A percentile compares a stretch with the other conserved stretches of the same genome.
Evolutionary conservation across 192 early-diverging fungal species (phyloP).

Genomic region (Chytriomyces sp.): DNA sequence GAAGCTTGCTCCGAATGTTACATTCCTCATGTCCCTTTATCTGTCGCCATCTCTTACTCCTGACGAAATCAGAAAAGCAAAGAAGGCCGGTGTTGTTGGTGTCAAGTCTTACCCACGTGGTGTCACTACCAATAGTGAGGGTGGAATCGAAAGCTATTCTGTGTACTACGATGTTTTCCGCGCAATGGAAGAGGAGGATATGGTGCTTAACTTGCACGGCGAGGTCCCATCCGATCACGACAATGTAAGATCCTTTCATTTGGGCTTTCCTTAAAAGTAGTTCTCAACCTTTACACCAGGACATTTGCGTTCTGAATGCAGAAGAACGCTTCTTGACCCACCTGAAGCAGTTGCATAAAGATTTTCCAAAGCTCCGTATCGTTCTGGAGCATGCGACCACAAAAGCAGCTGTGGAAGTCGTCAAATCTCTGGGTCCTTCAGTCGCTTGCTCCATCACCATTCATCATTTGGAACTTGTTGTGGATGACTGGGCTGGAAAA

Average conservation of each 20-base stretch:
- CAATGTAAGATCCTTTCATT: slow-evolving; percentile 50
- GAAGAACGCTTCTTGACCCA: slow-evolving; percentile 91
- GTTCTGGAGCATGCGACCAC: slow-evolving; percentile 98
- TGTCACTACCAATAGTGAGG: slow-evolving; percentile 97
- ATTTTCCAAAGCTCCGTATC: slow-evolving; percentile 92
- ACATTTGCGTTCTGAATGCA: slow-evolving; percentile 94
- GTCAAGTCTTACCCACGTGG: slow-evolving; percentile 35
- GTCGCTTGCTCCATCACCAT: slow-evolving; percentile 95
- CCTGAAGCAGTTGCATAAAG: slow-evolving; percentile 80
- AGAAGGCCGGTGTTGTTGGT: slow-evolving; percentile 80
- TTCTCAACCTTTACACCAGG: slow-evolving; percentile 43
- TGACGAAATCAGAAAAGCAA: slow-evolving; percentile 86
- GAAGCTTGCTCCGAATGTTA: slow-evolving; percentile 80
- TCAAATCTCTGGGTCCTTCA: slow-evolving; percentile 88
- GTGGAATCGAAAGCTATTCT: slow-evolving; percentile 89
- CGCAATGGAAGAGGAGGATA: slow-evolving; percentile 91
- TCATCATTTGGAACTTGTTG: slow-evolving; percentile 87
- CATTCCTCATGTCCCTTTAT: slow-evolving; percentile 94
- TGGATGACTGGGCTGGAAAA: slow-evolving; percentile 98
- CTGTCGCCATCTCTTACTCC: slow-evolving; percentile 85
- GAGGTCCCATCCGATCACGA: slow-evolving; percentile 87
- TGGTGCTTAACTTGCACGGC: slow-evolving; percentile 96
- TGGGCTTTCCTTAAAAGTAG: background rate
- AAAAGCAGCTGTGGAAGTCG: slow-evolving; percentile 88
- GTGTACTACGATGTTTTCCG: slow-evolving; percentile 90